Conservation (phyloP, 257 asterid genomes). For the Fraxinus americana region DNA sequence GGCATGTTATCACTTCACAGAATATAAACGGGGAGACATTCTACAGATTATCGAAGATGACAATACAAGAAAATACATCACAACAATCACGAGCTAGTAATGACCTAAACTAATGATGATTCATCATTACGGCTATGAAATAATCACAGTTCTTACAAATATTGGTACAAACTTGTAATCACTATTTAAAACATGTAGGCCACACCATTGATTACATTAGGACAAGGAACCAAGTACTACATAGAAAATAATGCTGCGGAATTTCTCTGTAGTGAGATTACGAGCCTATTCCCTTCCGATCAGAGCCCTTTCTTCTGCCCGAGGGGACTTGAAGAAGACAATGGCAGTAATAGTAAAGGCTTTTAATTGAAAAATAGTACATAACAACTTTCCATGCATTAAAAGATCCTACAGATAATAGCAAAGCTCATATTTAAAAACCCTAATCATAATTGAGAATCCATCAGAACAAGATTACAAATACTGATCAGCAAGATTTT, state of each 20-base stretch:
- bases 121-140: too few species aligned
- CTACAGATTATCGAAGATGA: too few species aligned
- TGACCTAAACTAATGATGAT: too few species aligned
- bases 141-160: too few species aligned
- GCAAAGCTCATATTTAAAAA: neutral
- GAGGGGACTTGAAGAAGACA: neutral
- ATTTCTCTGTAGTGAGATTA: slow-evolving; percentile 32
- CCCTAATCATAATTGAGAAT: neutral
- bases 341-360: neutral
- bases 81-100: too few species aligned
- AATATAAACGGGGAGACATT: too few species aligned
- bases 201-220: neutral
- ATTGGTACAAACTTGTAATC: too few species aligned
- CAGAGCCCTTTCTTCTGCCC: neutral
- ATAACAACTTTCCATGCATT: neutral
- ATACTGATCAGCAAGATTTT: neutral
- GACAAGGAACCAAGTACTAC: neutral
- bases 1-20: too few species aligned
- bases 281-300: slow-evolving; percentile 48
- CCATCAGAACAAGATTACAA: neutral
- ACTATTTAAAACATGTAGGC: neutral
- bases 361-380: neutral
- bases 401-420: neutral
- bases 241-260: neutral
- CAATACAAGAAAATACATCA: too few species aligned